Base-by-base conservation (phyloP, 495 filamentous ascomycete genomes). In the Neurospora sp. region DNA sequence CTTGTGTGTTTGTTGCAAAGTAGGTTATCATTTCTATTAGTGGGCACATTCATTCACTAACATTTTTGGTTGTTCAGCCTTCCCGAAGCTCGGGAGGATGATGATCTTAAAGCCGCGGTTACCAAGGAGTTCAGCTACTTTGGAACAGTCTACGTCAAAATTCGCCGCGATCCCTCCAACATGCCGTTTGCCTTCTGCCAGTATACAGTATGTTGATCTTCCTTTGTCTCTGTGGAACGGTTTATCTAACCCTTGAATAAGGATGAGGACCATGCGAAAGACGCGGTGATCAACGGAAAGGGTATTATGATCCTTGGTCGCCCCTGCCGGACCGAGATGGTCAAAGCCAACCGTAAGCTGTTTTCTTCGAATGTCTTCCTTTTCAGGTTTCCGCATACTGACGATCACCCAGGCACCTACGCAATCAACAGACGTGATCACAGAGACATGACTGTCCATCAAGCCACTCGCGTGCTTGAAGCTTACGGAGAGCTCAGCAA, bases 1-100 rank as follows among this genome's bases (percentile, higher is more conserved):
- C 86, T 73, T 90, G 89, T 74, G 83, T 90, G 19, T 90, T 91
- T 73, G 88, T 90, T 62, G 89, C 89, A 11, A 91, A 91, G 89
- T 90, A 83, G 82, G 86, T 85, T 24, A 36, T 31, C 31, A 31
- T 70, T 42, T 28, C 4, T 71, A 45, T 59, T 17, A 72, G 34
- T 73, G 8, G 19, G 28, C 39, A 28, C 13, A 21, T 19, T 28
- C 17, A 36, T 73, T 2, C 34, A 21, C 73, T 75, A 24, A 76
- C 75, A 37, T 59, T 28, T 59, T 59, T 45, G 17, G 36, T 42
- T 45, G 43, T 40, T 70, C 76, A 85, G 85, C 66, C 74, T 85
- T 0, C 80, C 82, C 2, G 81, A 87, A 71, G 74, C 81, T 4
- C 76, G 84, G 71, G 79, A 82, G 10, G 89, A 91, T 72, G 74